phyloP scores from a whole-genome alignment of 345 rosid genomes.

The Capsella bursapastoris region DNA sequence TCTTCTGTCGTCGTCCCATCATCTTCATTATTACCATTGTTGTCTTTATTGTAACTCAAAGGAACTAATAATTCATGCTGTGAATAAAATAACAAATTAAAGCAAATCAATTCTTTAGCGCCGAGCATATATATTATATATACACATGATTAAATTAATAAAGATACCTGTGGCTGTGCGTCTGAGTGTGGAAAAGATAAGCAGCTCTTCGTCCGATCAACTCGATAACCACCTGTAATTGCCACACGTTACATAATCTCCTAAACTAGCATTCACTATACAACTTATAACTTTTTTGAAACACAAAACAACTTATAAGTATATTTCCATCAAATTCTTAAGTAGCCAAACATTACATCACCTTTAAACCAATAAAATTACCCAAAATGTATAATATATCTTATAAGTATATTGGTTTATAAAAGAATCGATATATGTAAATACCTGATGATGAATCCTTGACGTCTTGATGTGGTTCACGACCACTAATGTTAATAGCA shows the following conservation, averaged over 20 bases:
- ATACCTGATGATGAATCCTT: slow-evolving; percentile 33
- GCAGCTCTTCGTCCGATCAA: slow-evolving; percentile 52
- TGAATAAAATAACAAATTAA: not conserved
- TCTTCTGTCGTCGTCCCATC: slow-evolving; percentile 44
- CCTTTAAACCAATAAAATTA: not conserved
- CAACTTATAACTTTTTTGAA: no score
- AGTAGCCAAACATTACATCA: no score
- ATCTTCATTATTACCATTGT: slow-evolving; percentile 15
- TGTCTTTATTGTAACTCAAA: slow-evolving; percentile 21
- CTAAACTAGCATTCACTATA: not conserved
- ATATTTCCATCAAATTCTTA: slow-evolving; percentile 3
- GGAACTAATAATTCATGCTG: slow-evolving; percentile 25
- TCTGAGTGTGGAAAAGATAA: slow-evolving; percentile 39
- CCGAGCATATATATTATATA: no score
- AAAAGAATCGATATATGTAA: not conserved
- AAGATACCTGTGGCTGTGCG: slow-evolving; percentile 47
- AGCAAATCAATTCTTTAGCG: slow-evolving; percentile 18
- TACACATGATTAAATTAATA: not conserved
- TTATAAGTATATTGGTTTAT: not conserved
- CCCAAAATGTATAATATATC: not conserved
- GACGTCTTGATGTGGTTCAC: slow-evolving; percentile 35
- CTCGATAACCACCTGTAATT: slow-evolving; percentile 43
- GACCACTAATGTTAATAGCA: not conserved
- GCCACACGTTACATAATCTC: not conserved
- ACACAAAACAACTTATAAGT: not conserved